Base-by-base conservation (phyloP, 148 eudicot genomes). In the Rhododendron henanense region DNA sequence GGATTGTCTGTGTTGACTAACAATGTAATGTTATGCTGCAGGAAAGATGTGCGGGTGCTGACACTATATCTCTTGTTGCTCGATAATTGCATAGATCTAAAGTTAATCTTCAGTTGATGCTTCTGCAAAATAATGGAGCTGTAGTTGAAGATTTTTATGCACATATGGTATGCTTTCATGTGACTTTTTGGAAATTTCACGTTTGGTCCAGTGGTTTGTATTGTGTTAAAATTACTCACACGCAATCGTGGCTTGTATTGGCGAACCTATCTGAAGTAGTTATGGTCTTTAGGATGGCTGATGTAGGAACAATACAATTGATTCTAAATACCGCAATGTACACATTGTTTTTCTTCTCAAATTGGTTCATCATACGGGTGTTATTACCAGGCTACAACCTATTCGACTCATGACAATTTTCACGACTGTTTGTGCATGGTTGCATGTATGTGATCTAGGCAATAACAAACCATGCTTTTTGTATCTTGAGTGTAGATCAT, bases 11-110 rank as follows among this genome's bases (percentile, higher is more conserved):
- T 82, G 33, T 83, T 39, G 48, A 45, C 35, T 87, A 55, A 83
- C 47, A 41, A 63, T 67, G 48, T 59, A n/a, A 85, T 53, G 63
- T 86, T 59, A 84, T 90, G 87, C 89, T 93, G 93, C 97, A 96
- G 99, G 99, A 96, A 89, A 92, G 97, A 88, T 96, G 98, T 89
- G 90, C 94, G 59, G 94, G 91, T 84, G 98, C 94, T 88, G 96
- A 96, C 82, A 94, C 97, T 81, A 87, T 96, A 82, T 90, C 95
- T 88, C 91, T 92, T 90, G 94, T 96, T 82, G 97, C 98, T 90
- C 94, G 90, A 76, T 88, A 95, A 85, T 89, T 96, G 92, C 96
- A 90, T 91, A 94, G 94, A 90, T 92, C 99, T 85, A 96, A 93
- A 87, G 90, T 94, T 83, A 98, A 95, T 93, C 97, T 96, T 86